Percentiles rank a stretch among this genome's conserved stretches.
Evolutionary conservation across 768 basidiomycete species (phyloP).

Genomic region (Lactarius pseudohatsudake): DNA sequence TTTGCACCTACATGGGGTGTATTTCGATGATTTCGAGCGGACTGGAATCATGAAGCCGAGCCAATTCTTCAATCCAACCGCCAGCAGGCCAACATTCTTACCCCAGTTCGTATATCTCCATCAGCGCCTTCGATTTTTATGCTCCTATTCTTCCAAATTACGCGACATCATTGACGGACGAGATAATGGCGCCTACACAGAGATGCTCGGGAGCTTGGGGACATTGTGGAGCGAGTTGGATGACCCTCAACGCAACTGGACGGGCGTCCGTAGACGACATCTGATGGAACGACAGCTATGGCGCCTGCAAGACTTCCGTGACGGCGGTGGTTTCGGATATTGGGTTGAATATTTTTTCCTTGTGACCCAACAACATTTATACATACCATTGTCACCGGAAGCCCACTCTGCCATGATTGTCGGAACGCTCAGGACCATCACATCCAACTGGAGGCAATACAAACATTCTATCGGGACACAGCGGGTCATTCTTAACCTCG

Average conservation of each 20-base stretch:
- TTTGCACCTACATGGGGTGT: too few species aligned
- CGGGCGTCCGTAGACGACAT: not conserved
- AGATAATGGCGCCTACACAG: too few species aligned
- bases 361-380: not conserved
- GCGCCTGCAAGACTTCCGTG: not conserved
- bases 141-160: too few species aligned
- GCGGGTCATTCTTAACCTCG: too few species aligned
- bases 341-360: not conserved
- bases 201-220: too few species aligned
- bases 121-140: too few species aligned
- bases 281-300: not conserved
- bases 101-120: too few species aligned
- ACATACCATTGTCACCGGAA: not conserved
- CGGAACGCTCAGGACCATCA: not conserved
- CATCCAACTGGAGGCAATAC: too few species aligned
- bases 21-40: not conserved
- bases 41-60: not conserved
- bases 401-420: not conserved
- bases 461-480: too few species aligned
- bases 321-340: not conserved
- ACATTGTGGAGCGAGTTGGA: not conserved
- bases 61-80: too few species aligned
- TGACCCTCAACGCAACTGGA: not conserved
- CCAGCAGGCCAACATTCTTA: too few species aligned
- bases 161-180: too few species aligned